Evolutionary conservation across 2,329 filamentous ascomycete genomes (phyloP).

Genomic region (Purpureocillium takamizusanense): DNA sequence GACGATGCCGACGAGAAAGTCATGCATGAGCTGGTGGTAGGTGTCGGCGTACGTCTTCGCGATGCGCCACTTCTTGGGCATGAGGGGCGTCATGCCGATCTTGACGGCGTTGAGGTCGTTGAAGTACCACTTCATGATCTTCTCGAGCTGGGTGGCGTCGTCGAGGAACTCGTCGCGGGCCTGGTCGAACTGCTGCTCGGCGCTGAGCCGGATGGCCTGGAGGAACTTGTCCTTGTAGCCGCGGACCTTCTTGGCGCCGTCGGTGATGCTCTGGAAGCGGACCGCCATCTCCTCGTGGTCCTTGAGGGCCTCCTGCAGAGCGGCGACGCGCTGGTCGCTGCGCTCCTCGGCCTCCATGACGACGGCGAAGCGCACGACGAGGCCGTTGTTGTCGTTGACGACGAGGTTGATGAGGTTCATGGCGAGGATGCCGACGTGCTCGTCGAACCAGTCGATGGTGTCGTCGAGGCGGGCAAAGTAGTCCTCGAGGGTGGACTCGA

Average conservation of each 20-base stretch:
- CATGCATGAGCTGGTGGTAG: constrained; percentile 92
- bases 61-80: constrained; percentile 96
- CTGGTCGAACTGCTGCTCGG: constrained; percentile 64
- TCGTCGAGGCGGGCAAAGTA: constrained; percentile 83
- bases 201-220: constrained; percentile 65
- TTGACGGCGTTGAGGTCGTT: constrained; percentile 95
- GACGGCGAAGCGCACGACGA: constrained; percentile 85
- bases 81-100: constrained; percentile 80
- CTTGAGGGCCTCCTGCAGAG: constrained; percentile 86
- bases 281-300: constrained; percentile 93
- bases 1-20: constrained; percentile 75
- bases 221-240: constrained; percentile 97
- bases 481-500: constrained; percentile 77
- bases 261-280: constrained; percentile 89
- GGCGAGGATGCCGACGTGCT: constrained; percentile 81
- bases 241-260: constrained; percentile 81
- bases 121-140: constrained; percentile 91
- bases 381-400: constrained; percentile 73
- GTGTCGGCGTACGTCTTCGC: constrained; percentile 82
- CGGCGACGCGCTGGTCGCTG: constrained; percentile 84
- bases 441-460: constrained; percentile 89
- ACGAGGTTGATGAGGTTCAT: constrained; percentile 85
- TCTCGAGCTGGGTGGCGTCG: constrained; percentile 75
- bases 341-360: constrained; percentile 95
- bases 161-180: constrained; percentile 68